phyloP scores from a whole-genome alignment of 1,284 basidiomycete genomes.

The Pascua guehoae region DNA sequence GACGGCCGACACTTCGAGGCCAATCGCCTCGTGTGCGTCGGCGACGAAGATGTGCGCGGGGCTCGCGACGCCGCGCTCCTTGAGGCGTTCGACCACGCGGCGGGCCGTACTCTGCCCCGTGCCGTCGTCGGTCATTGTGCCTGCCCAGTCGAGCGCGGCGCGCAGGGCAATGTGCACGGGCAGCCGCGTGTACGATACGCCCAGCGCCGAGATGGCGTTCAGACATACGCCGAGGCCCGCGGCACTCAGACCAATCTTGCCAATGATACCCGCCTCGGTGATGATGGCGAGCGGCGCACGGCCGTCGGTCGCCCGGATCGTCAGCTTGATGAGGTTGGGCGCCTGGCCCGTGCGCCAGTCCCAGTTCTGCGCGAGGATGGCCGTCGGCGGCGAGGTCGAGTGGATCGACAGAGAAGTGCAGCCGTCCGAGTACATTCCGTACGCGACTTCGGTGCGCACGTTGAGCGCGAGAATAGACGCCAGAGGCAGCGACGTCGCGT shows the following conservation, averaged over 20 bases:
- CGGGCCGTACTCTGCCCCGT: not conserved
- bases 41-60: constrained; percentile 15
- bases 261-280: constrained; percentile 21
- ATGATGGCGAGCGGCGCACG: constrained; percentile 7
- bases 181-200: constrained; percentile 9
- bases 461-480: constrained; percentile 14
- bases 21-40: constrained; percentile 9
- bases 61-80: constrained; percentile 11
- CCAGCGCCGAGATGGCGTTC: constrained; percentile 18
- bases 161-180: constrained; percentile 18
- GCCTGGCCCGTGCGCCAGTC: constrained; percentile 16
- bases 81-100: constrained; percentile 3
- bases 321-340: constrained; percentile 13
- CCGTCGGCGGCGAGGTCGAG: not conserved
- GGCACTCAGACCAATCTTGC: constrained; percentile 18
- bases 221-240: constrained; percentile 15
- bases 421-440: constrained; percentile 16
- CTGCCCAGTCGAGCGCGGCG: constrained; percentile 14
- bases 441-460: constrained; percentile 21
- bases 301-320: not conserved
- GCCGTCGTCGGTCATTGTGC: constrained; percentile 4
- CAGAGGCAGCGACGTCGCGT: constrained; percentile 5
- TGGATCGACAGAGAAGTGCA: constrained; percentile 12
- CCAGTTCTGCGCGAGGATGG: constrained; percentile 20
- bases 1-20: constrained; percentile 8